Base-by-base conservation (phyloP, 75 land plant species). In the Picea sitchensis region DNA sequence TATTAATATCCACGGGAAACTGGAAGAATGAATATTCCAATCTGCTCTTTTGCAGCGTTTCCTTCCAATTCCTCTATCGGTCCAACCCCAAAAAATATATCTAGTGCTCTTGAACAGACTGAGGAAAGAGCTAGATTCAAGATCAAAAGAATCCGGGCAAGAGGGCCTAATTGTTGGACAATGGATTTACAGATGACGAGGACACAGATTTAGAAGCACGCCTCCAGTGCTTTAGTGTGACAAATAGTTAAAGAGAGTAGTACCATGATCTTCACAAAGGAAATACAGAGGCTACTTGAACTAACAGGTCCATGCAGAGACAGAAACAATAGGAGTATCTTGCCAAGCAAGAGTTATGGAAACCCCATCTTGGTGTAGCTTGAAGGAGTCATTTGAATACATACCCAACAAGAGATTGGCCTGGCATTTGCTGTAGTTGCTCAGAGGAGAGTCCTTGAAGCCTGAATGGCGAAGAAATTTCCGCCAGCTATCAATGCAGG, bases 291-390 rank as follows among this genome's bases (percentile, higher is more conserved):
- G 56, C 11, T 51, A 2, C 56, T 41, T n/a, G 23, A 41, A 71
- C 21, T 79, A 81, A 51, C 63, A 81, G 26, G 61, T 79, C 83
- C 83, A 81, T 23, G 73, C 65, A 30, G 83, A 81, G 30, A 81
- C 81, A 36, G 82, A 80, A 65, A 81, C 80, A 38, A 81, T 75
- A 15, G 83, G 81, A 54, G 83, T 81, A 41, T 81, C 83, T 30
- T 81, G 83, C 83, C 83, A 81, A 21, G 81, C 83, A 15, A 81
- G 51, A 62, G 81, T 81, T 38, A 81, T n/a, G n/a, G 81, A 65
- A 57, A 54, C 32, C n/a, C 69, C 79, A 30, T 81, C 83, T 56
- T 81, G 63, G 26, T 80, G 65, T 12, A 81, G 83, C 81, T 81
- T 78, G 83, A 79, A 81, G 21, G 83, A 80, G 72, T 79, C 80